These are phyloP conservation scores for Melanogaster broomeanus DNA, from an alignment of 768 basidiomycete genomes.

Conservation along the genomic window DNA sequence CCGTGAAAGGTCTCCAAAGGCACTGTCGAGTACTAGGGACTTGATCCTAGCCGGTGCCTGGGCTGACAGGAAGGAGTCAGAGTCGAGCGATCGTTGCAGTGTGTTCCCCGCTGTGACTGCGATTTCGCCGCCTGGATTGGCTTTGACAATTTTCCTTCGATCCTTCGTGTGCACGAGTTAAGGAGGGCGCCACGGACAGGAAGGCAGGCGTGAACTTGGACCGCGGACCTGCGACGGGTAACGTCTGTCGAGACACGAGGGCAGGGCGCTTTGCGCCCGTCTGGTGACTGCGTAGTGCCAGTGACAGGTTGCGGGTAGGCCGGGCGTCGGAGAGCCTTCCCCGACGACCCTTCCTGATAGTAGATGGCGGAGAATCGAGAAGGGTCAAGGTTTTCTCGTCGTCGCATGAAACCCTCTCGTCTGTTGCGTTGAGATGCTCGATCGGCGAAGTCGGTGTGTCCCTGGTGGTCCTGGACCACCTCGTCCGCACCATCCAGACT, in stretches of 20 bases:
- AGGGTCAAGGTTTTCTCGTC: conserved; percentile 14
- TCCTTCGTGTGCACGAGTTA: conserved; percentile 33
- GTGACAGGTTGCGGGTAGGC: conserved; percentile 22
- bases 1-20: background rate
- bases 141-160: conserved; percentile 24
- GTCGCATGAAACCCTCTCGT: conserved; percentile 9
- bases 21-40: background rate
- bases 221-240: conserved; percentile 12
- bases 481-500: background rate
- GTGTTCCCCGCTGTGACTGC: conserved; percentile 10
- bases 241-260: background rate
- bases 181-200: conserved; percentile 17
- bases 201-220: conserved; percentile 27
- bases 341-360: conserved; percentile 10
- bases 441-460: background rate
- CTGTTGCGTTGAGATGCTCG: background rate
- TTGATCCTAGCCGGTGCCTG: background rate
- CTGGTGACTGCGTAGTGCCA: conserved; percentile 7
- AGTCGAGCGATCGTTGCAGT: conserved; percentile 13
- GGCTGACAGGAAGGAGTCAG: conserved; percentile 1
- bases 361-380: conserved; percentile 15
- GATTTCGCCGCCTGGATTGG: conserved; percentile 16
- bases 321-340: conserved; percentile 19
- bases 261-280: conserved; percentile 2
- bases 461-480: conserved; percentile 6